Evolutionary conservation across 495 filamentous ascomycete species (phyloP), one percentile per base, ranked within the genome.

Genomic region (Xylaria grammica): DNA sequence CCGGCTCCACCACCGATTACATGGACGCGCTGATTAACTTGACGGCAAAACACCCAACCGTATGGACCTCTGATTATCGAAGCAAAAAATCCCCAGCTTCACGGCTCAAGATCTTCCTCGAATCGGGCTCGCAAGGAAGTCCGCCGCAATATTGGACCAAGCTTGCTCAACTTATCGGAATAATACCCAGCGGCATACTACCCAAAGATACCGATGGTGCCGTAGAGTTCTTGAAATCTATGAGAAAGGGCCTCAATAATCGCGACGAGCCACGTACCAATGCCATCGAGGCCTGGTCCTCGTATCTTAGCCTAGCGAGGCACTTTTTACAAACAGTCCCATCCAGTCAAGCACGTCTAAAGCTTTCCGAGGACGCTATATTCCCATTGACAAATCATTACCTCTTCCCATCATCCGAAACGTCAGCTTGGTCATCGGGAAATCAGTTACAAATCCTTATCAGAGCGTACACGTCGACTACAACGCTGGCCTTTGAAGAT

Each of bases 51-150:
- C 81, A 86, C 32, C 90, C 94, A 2, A 81, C 87, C 17, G 78
- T 92, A 20, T 99, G 94, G 95, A 90, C 86, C 3, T 79, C 84
- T 0, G 79, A 87, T 38, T 90, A 90, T 70, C 80, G 74, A 17
- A 81, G 81, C 17, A 94, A 93, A 71, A 90, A 86, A 44, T 79
- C 88, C 27, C 82, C 89, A 0, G 77, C 87, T 0, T 83, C 84
- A 32, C 81, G 87, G 29, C 69, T 99, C 3, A 83, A 81, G 34
- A 80, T 85, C 20, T 96, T 96, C 68, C 78, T 97, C n/a, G 86
- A 89, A 60, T 88, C 87, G 68, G 95, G 96, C 49, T 96, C 94
- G 1, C 90, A 96, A 67, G 86, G 85, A 8, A 87, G 89, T 11
- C 76, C 85, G 2, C 75, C 81, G 2, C 83, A 83, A 4, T 97